Evolutionary conservation across 1,284 basidiomycete species (phyloP).

Genomic region (Moesziomyces aphidis): DNA sequence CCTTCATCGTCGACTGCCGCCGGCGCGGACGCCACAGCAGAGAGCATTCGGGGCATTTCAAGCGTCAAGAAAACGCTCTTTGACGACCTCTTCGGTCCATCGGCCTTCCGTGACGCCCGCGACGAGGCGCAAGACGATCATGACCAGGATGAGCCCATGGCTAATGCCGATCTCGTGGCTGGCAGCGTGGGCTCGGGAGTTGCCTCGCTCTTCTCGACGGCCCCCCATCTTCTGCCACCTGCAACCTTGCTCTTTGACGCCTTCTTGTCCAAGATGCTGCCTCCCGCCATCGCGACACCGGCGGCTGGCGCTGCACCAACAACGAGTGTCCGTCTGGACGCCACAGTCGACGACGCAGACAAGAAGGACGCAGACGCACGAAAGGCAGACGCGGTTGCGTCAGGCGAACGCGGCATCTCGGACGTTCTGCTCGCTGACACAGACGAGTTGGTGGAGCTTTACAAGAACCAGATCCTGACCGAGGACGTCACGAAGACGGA

Average conservation of each 20-base stretch:
- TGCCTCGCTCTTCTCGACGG: constrained; percentile 76
- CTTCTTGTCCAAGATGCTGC: constrained; percentile 78
- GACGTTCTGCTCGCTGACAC: constrained; percentile 38
- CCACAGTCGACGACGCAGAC: not conserved
- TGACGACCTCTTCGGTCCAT: constrained; percentile 84
- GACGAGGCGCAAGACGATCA: constrained; percentile 19
- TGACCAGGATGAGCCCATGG: constrained; percentile 12
- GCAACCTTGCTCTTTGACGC: constrained; percentile 80
- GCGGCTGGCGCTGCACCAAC: not conserved
- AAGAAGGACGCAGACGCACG: not conserved
- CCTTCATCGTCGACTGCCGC: constrained; percentile 30
- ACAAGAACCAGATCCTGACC: constrained; percentile 27
- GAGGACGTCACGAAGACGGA: not conserved
- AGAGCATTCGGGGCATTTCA: constrained; percentile 75
- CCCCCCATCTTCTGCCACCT: constrained; percentile 83
- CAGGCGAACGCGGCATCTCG: constrained; percentile 16
- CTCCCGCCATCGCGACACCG: constrained; percentile 31
- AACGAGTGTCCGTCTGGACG: not conserved
- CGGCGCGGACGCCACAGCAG: constrained; percentile 22
- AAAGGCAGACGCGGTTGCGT: constrained; percentile 1
- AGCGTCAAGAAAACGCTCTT: constrained; percentile 78
- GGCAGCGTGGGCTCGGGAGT: constrained; percentile 24
- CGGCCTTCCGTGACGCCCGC: constrained; percentile 68
- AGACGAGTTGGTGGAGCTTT: constrained; percentile 39
- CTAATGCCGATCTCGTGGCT: not conserved